These are phyloP conservation scores for Musa itinerans DNA, from an alignment of 176 grass and related monocot species.

Conservation along the genomic window DNA sequence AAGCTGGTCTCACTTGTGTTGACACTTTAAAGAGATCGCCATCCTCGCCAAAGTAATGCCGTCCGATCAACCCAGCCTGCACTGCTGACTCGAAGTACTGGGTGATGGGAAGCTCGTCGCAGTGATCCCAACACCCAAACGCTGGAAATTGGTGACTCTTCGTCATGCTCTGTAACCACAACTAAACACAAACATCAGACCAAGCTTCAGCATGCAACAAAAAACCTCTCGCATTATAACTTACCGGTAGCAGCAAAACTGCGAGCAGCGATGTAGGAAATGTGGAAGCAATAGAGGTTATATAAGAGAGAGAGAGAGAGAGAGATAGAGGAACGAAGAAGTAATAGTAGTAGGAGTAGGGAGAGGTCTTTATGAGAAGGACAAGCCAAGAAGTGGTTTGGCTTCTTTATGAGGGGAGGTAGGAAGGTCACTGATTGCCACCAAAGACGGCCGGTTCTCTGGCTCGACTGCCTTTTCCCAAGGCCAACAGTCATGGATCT, in stretches of 20 bases:
- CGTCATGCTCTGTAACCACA: not conserved
- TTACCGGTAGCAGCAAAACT: no score
- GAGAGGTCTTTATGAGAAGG: constrained; percentile 1
- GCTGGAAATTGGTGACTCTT: not conserved
- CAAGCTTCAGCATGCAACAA: no score
- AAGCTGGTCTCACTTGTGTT: not conserved
- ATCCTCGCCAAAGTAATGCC: not conserved
- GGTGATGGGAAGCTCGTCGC: constrained; percentile 8
- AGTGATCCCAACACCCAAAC: constrained; percentile 3
- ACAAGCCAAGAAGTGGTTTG: constrained; percentile 7
- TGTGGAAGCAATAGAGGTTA: not conserved
- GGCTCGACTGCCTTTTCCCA: not conserved
- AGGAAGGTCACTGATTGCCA: constrained; percentile 5
- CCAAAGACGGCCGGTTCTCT: not conserved
- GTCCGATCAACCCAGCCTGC: constrained; percentile 3
- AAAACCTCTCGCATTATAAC: not conserved
- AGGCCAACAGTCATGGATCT: not conserved
- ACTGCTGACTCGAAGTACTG: not conserved
- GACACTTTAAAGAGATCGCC: not conserved
- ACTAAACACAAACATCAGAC: not conserved
- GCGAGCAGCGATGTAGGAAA: not conserved
- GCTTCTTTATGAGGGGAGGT: constrained; percentile 10
- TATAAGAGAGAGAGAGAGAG: not conserved
- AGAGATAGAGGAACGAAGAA: no score
- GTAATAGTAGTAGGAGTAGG: not conserved